phyloP scores from a whole-genome alignment of 2,329 filamentous ascomycete genomes.

The Fusarium hainanense region DNA sequence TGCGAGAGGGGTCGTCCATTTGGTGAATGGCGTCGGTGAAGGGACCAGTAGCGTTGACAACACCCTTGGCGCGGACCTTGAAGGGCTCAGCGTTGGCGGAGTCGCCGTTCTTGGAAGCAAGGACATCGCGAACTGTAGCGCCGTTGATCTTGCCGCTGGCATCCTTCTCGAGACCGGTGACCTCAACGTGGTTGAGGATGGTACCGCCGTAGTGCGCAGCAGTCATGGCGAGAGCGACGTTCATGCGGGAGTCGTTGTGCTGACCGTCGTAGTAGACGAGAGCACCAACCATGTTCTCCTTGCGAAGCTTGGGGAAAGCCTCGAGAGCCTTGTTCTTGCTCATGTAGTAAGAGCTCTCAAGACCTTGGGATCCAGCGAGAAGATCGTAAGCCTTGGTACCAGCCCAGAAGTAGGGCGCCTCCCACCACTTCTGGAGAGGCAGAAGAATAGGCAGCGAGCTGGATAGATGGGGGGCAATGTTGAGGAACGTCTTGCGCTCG shows the following conservation, averaged over 20 bases:
- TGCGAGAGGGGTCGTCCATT: slow-evolving; percentile 76
- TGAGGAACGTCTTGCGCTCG: slow-evolving; percentile 84
- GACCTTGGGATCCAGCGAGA: slow-evolving; percentile 82
- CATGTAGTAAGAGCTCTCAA: slow-evolving; percentile 85
- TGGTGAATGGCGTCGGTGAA: slow-evolving; percentile 84
- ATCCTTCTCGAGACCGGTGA: slow-evolving; percentile 79
- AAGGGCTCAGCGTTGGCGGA: slow-evolving; percentile 66
- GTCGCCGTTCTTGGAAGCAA: slow-evolving; percentile 70
- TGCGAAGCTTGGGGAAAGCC: slow-evolving; percentile 81
- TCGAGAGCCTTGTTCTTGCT: slow-evolving; percentile 81
- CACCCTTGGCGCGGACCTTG: slow-evolving; percentile 79
- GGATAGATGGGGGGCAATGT: slow-evolving; percentile 84
- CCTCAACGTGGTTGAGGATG: slow-evolving; percentile 83
- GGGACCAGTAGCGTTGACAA: slow-evolving; percentile 86
- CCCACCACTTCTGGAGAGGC: slow-evolving; percentile 84
- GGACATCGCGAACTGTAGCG: slow-evolving; percentile 66
- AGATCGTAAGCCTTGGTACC: slow-evolving; percentile 84
- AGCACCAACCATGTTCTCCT: slow-evolving; percentile 78
- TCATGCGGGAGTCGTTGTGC: slow-evolving; percentile 90
- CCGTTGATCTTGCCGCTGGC: slow-evolving; percentile 75
- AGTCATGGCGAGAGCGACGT: slow-evolving; percentile 83
- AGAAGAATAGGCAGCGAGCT: slow-evolving; percentile 86
- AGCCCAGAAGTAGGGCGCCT: slow-evolving; percentile 78
- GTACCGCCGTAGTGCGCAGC: slow-evolving; percentile 83
- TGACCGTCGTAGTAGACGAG: slow-evolving; percentile 89